Conservation (phyloP, 2,329 filamentous ascomycete species). For the Diaporthe helianthi region DNA sequence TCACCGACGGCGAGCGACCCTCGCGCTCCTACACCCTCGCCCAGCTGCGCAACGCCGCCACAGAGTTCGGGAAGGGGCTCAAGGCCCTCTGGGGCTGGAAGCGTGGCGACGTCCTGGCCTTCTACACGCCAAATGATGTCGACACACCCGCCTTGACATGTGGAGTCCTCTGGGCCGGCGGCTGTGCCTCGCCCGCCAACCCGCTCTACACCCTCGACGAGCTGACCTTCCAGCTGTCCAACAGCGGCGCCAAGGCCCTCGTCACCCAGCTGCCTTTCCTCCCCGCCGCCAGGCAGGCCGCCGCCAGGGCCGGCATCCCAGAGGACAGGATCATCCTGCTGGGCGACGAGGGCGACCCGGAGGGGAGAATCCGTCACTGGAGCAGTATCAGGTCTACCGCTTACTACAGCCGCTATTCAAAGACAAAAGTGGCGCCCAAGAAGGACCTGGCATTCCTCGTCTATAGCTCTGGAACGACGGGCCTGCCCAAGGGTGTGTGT, state of each 20-base stretch:
- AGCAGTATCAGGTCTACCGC: constrained; percentile 71
- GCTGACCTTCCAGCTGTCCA: constrained; percentile 82
- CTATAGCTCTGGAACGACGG: constrained; percentile 90
- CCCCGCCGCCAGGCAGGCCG: constrained; percentile 70
- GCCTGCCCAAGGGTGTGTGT: constrained; percentile 90
- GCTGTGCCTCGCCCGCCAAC: constrained; percentile 83
- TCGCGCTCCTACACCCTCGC: constrained; percentile 72
- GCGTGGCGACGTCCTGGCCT: constrained; percentile 81
- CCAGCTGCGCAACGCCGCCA: constrained; percentile 68
- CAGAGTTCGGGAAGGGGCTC: constrained; percentile 82
- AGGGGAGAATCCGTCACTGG: constrained; percentile 72
- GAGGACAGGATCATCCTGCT: constrained; percentile 77
- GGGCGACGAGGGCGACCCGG: constrained; percentile 70
- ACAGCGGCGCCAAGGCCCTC: constrained; percentile 76
- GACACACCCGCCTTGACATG: constrained; percentile 81
- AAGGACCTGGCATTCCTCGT: constrained; percentile 85
- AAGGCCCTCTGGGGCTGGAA: constrained; percentile 78
- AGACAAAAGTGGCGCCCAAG: constrained; percentile 67
- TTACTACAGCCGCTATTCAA: constrained; percentile 61
- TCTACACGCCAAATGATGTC: constrained; percentile 87
- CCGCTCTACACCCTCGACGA: constrained; percentile 86
- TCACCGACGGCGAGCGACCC: constrained; percentile 73
- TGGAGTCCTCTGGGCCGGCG: constrained; percentile 84
- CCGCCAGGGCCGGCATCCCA: constrained; percentile 72
- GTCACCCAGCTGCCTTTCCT: constrained; percentile 76